phyloP scores from a whole-genome alignment of 805 yeast species.

The Ogataea paraovalis region DNA sequence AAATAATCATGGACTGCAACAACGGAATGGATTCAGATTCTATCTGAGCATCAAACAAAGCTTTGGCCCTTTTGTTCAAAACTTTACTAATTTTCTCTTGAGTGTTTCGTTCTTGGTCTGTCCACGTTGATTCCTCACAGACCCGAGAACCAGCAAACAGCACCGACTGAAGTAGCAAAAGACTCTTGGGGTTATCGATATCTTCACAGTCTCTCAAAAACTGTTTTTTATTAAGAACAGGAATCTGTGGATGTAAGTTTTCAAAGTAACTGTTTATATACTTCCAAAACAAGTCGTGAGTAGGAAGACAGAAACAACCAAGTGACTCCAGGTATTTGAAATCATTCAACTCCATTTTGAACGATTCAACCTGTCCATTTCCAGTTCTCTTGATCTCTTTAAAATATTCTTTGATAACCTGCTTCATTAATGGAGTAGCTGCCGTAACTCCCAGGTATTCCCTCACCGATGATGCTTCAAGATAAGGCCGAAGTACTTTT shows the following conservation, averaged over 20 bases:
- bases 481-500: conserved; percentile 14
- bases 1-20: conserved; percentile 56
- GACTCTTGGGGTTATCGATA: conserved; percentile 51
- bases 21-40: conserved; percentile 62
- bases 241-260: conserved; percentile 63
- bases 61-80: conserved; percentile 69
- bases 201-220: conserved; percentile 59
- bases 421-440: conserved; percentile 27
- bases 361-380: conserved; percentile 4
- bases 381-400: conserved; percentile 2
- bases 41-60: conserved; percentile 64
- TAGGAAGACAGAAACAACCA: conserved; percentile 72
- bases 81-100: conserved; percentile 40
- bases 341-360: conserved; percentile 16
- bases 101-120: conserved; percentile 40
- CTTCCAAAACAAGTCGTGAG: conserved; percentile 52
- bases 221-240: conserved; percentile 58
- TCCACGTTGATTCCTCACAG: conserved; percentile 45
- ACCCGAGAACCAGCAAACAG: conserved; percentile 65
- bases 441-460: conserved; percentile 34
- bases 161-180: conserved; percentile 61
- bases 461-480: conserved; percentile 14
- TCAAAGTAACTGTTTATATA: conserved; percentile 60
- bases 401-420: conserved; percentile 26
- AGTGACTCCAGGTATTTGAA: conserved; percentile 17